These are phyloP conservation scores for Xylaria intraflava DNA, from an alignment of 495 filamentous ascomycete species.

Conservation along the genomic window DNA sequence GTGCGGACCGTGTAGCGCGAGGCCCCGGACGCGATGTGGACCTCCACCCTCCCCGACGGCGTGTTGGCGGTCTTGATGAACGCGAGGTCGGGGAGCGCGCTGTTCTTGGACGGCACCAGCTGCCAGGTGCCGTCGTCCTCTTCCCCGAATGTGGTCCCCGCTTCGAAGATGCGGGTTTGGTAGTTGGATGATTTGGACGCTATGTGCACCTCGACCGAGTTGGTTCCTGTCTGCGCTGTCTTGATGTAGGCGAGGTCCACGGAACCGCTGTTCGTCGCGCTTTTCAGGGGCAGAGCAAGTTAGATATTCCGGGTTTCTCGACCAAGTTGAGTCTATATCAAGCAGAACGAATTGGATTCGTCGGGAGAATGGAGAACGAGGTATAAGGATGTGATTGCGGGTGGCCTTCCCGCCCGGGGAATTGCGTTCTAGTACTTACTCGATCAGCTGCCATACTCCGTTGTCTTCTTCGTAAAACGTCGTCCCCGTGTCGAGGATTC, in stretches of 20 bases:
- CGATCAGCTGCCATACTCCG: conserved; percentile 7
- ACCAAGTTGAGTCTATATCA: background rate
- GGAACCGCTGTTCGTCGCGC: background rate
- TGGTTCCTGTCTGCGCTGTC: background rate
- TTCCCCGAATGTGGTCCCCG: conserved; percentile 2
- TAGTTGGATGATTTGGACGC: background rate
- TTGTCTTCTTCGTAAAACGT: conserved; percentile 3
- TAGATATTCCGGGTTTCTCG: background rate
- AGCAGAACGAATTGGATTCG: no score
- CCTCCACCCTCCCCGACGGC: conserved; percentile 1
- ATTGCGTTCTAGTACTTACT: background rate
- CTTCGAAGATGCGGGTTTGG: conserved; percentile 6
- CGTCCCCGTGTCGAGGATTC: conserved; percentile 1
- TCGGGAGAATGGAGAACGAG: no score
- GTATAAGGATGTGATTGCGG: background rate
- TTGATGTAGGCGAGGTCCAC: conserved; percentile 5
- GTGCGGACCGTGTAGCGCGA: conserved; percentile 1
- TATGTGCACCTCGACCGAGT: conserved; percentile 9
- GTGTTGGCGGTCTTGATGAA: conserved; percentile 9
- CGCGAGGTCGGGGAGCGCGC: background rate
- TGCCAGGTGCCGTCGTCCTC: conserved; percentile 5
- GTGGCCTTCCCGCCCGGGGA: background rate
- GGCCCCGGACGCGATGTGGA: conserved; percentile 7
- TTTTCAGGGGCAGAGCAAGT: background rate
- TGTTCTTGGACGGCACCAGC: background rate